These are phyloP conservation scores for Collybia nuda DNA, from an alignment of 768 basidiomycete genomes.

Conservation along the genomic window DNA sequence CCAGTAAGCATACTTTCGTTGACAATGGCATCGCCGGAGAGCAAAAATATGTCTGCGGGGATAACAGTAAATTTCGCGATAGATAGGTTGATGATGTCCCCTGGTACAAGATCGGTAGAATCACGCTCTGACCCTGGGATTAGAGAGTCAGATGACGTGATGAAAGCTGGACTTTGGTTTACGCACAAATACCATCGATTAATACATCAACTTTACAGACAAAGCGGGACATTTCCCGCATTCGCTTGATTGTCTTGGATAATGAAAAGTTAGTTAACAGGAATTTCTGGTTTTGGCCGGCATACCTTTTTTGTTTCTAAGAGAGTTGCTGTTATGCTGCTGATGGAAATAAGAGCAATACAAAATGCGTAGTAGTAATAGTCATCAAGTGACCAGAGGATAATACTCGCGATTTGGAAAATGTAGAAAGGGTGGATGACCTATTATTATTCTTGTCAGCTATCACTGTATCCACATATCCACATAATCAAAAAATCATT, in stretches of 20 bases:
- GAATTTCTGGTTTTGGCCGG: slow-evolving; percentile 12
- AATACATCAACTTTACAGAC: slow-evolving; percentile 74
- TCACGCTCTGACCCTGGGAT: slow-evolving; percentile 64
- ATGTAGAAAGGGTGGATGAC: slow-evolving; percentile 98
- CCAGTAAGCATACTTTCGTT: slow-evolving; percentile 99
- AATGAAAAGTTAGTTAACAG: not conserved
- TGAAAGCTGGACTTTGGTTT: not conserved
- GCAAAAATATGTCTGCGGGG: slow-evolving; percentile 88
- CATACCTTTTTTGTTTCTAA: slow-evolving; percentile 87
- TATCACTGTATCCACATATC: not conserved
- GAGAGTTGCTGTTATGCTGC: slow-evolving; percentile 83
- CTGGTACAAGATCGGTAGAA: slow-evolving; percentile 83
- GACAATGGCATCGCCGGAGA: slow-evolving; percentile 95
- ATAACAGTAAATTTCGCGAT: slow-evolving; percentile 69
- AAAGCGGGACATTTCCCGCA: slow-evolving; percentile 96
- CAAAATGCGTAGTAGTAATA: slow-evolving; percentile 98
- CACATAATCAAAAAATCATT: not conserved
- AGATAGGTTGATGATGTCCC: slow-evolving; percentile 91
- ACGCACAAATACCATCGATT: slow-evolving; percentile 71
- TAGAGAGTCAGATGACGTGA: not conserved
- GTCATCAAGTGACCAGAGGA: slow-evolving; percentile 92
- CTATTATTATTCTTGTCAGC: slow-evolving; percentile 24
- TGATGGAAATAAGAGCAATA: slow-evolving; percentile 86
- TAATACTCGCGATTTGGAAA: slow-evolving; percentile 94
- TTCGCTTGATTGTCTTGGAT: slow-evolving; percentile 79